phyloP scores from a whole-genome alignment of 2,329 filamentous ascomycete genomes.

The Furcasterigmium sp. region DNA sequence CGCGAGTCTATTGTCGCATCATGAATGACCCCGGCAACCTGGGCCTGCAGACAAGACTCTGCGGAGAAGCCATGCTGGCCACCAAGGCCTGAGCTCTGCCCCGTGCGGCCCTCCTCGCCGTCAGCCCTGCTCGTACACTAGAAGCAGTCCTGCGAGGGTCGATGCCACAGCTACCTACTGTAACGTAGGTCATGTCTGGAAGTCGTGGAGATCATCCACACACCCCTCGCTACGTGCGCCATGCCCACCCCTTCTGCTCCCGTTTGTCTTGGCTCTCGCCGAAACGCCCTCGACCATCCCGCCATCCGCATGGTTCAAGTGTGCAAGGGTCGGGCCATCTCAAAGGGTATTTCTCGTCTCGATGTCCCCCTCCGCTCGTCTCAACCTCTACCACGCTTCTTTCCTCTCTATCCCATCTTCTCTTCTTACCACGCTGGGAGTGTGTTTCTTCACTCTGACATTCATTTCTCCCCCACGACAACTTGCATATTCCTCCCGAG shows the following conservation, averaged over 20 bases:
- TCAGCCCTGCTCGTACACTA: too few relatives aligned
- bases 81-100: not conserved
- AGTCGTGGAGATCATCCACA: not conserved
- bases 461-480: conserved; percentile 38
- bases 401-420: conserved; percentile 18
- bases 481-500: conserved; percentile 23
- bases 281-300: not conserved
- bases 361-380: conserved; percentile 10
- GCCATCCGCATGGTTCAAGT: not conserved
- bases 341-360: conserved; percentile 1
- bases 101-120: not conserved
- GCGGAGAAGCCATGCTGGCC: not conserved
- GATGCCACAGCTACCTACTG: too few relatives aligned
- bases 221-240: not conserved
- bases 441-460: conserved; percentile 36
- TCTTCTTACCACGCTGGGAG: conserved; percentile 41
- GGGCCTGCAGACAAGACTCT: not conserved
- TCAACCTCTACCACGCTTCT: conserved; percentile 17
- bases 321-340: not conserved
- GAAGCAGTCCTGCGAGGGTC: too few relatives aligned
- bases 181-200: too few relatives aligned
- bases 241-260: not conserved
- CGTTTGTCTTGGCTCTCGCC: not conserved
- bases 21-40: too few relatives aligned
- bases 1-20: not conserved